These are phyloP conservation scores for Cystofilobasidium ferigula DNA, from an alignment of 768 basidiomycete genomes.

Conservation along the genomic window DNA sequence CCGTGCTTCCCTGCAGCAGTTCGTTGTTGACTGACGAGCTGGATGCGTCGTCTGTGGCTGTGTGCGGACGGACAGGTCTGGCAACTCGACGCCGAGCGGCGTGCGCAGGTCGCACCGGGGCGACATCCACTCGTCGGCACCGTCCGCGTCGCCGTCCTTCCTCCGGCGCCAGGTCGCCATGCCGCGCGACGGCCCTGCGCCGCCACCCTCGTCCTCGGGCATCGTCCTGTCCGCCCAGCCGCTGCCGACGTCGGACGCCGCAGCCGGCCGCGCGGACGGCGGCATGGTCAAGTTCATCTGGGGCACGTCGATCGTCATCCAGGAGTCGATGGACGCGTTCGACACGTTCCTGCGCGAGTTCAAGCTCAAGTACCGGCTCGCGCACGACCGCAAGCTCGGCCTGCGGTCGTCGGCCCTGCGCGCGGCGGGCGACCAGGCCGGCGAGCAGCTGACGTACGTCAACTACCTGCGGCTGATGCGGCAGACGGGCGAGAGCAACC, in stretches of 20 bases:
- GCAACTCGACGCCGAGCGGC: conserved; percentile 47
- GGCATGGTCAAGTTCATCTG: conserved; percentile 81
- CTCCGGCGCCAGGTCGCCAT: conserved; percentile 40
- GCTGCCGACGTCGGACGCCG: conserved; percentile 25
- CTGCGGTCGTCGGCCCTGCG: conserved; percentile 28
- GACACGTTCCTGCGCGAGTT: conserved; percentile 80
- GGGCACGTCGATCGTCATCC: conserved; percentile 91
- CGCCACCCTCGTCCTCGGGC: conserved; percentile 45
- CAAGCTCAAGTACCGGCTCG: conserved; percentile 76
- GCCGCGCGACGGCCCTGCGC: conserved; percentile 43
- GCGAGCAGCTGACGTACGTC: conserved; percentile 53
- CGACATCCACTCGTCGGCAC: conserved; percentile 78
- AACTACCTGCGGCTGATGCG: conserved; percentile 72
- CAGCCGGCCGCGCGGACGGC: conserved; percentile 47
- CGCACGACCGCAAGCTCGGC: conserved; percentile 51
- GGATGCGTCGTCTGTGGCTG: background rate
- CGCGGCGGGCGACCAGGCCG: conserved; percentile 45
- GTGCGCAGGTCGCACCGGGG: conserved; percentile 59
- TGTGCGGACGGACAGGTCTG: conserved; percentile 32
- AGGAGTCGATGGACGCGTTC: conserved; percentile 83
- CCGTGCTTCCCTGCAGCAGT: background rate
- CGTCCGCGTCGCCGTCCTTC: conserved; percentile 44
- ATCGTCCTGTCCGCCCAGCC: conserved; percentile 15
- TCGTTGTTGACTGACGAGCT: background rate
- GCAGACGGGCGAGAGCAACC: conserved; percentile 68